These are phyloP conservation scores for Solanum peruvianum DNA, from an alignment of 257 asterid species.

Conservation along the genomic window DNA sequence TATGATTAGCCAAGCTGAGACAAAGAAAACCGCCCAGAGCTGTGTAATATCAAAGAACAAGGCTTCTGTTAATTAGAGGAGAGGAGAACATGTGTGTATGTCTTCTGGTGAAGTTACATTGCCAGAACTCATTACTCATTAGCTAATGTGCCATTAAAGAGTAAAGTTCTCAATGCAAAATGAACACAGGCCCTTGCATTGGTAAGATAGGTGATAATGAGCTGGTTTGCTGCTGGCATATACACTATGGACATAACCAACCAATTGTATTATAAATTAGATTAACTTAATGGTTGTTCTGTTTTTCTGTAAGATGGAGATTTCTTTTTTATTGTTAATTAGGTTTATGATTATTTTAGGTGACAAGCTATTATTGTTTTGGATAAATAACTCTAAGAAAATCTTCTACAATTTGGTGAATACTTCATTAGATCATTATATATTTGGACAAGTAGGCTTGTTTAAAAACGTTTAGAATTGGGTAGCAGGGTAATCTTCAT, in stretches of 20 bases:
- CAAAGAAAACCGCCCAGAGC: neutral
- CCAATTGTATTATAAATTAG: neutral
- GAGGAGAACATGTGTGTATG: neutral
- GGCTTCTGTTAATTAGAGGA: neutral
- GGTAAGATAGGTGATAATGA: neutral
- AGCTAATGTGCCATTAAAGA: neutral
- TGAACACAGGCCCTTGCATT: neutral
- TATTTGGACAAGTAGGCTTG: neutral
- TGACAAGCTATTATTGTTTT: neutral
- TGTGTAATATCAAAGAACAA: neutral
- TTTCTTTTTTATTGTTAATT: neutral
- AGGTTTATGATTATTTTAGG: neutral
- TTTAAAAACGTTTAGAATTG: neutral
- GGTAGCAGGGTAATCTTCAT: neutral
- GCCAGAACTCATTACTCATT: neutral
- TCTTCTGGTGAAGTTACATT: neutral
- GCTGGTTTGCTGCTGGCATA: neutral
- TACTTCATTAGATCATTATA: neutral
- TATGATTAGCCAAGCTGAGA: neutral
- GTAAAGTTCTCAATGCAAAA: neutral
- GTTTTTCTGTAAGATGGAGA: neutral
- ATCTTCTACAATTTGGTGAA: neutral
- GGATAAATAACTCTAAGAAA: neutral
- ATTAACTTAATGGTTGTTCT: neutral
- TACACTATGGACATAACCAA: neutral